These are phyloP conservation scores for Handroanthus guayacan DNA, from an alignment of 257 asterid genomes.

Conservation along the genomic window DNA sequence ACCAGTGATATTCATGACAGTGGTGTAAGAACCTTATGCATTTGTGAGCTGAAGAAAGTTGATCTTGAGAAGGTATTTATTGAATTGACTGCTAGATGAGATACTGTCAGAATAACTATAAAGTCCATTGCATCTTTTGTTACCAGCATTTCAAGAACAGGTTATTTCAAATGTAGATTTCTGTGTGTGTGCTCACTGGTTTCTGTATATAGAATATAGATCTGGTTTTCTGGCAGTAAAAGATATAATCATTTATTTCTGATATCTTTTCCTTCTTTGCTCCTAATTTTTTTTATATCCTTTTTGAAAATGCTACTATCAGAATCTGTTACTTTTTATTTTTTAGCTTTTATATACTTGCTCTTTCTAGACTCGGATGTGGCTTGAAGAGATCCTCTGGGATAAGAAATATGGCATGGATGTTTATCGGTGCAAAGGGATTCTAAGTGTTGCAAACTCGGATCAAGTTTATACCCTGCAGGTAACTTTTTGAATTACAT, in stretches of 20 bases:
- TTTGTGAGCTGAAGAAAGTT: slow-evolving; percentile 62
- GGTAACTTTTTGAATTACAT: slow-evolving; percentile 47
- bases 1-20: slow-evolving; percentile 76
- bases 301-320: background rate
- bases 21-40: slow-evolving; percentile 88
- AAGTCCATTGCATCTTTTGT: slow-evolving; percentile 3
- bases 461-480: slow-evolving; percentile 85
- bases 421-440: slow-evolving; percentile 93
- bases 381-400: slow-evolving; percentile 98
- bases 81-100: slow-evolving; percentile 16
- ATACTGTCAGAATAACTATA: slow-evolving; percentile 14
- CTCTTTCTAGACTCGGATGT: slow-evolving; percentile 59
- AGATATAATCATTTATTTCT: background rate
- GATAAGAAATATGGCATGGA: slow-evolving; percentile 90
- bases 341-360: background rate
- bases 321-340: background rate
- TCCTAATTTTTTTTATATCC: background rate
- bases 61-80: slow-evolving; percentile 82
- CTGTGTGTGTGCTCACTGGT: background rate
- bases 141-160: slow-evolving; percentile 4
- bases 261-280: background rate
- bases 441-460: slow-evolving; percentile 65
- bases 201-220: background rate
- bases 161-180: background rate
- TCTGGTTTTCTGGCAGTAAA: background rate